Conservation (phyloP, 164 flowering plant genomes). For the Taxillus chinensis region DNA sequence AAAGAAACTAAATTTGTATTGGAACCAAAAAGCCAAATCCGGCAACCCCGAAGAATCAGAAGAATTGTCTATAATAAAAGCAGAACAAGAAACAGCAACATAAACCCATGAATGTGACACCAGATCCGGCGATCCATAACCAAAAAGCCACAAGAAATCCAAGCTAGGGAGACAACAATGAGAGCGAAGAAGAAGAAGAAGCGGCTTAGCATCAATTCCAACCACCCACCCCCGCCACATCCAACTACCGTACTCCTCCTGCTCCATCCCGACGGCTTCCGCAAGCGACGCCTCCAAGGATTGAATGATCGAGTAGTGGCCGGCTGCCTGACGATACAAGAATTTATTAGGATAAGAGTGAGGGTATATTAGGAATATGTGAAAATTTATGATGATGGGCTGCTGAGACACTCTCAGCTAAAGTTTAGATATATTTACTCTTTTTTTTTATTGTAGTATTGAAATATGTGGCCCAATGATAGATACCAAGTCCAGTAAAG, state of each 20-base stretch:
- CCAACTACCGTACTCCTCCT: conserved; percentile 51
- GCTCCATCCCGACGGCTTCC: conserved; percentile 34
- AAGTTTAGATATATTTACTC: too few relatives aligned
- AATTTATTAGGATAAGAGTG: too few relatives aligned
- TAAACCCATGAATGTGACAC: neutral
- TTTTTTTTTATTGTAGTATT: too few relatives aligned
- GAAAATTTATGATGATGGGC: too few relatives aligned
- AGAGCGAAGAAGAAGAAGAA: conserved; percentile 6
- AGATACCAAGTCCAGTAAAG: too few relatives aligned
- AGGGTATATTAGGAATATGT: too few relatives aligned
- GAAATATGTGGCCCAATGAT: too few relatives aligned
- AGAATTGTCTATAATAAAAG: neutral
- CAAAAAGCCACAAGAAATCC: too few relatives aligned
- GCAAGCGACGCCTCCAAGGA: conserved; percentile 36
- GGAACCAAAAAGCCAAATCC: too few relatives aligned
- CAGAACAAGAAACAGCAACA: neutral
- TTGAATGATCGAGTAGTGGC: conserved; percentile 56
- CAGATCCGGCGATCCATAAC: conserved; percentile 10
- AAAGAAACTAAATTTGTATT: too few relatives aligned
- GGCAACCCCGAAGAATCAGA: neutral
- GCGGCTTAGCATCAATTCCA: conserved; percentile 25
- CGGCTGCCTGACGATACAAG: conserved; percentile 13
- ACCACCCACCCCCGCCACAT: conserved; percentile 6
- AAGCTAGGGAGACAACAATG: too few relatives aligned
- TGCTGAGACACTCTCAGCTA: too few relatives aligned